These are phyloP conservation scores for Pleodorina starrii DNA, from an alignment of 139 green algal species.

Conservation along the genomic window DNA sequence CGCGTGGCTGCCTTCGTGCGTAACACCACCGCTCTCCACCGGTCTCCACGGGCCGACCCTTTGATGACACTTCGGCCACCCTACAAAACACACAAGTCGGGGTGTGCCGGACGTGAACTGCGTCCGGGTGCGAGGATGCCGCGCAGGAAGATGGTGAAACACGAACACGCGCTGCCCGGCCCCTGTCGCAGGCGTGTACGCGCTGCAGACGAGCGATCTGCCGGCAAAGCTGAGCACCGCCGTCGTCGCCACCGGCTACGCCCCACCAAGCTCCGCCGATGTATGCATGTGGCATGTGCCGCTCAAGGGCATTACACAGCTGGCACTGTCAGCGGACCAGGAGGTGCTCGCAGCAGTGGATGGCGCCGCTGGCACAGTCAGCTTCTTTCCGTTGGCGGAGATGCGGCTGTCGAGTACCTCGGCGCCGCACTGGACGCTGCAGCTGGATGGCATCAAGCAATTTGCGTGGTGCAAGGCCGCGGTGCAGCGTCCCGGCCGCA, in stretches of 20 bases:
- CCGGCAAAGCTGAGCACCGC: background rate
- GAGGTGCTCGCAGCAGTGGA: conserved; percentile 35
- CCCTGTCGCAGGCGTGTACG: conserved; percentile 15
- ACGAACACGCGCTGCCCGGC: too few species aligned
- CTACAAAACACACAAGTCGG: too few species aligned
- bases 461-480: conserved; percentile 42
- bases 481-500: too few species aligned
- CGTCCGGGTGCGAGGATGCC: too few species aligned
- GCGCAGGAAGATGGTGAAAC: too few species aligned
- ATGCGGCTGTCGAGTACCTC: background rate
- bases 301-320: conserved; percentile 13
- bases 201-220: background rate
- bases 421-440: background rate
- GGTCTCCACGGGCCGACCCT: too few species aligned
- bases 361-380: background rate
- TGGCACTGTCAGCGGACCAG: conserved; percentile 48
- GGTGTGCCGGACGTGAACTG: too few species aligned
- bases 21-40: too few species aligned
- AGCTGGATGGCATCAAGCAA: conserved; percentile 28
- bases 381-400: conserved; percentile 32
- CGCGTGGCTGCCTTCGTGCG: background rate
- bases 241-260: background rate
- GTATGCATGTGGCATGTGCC: conserved; percentile 9
- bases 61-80: too few species aligned
- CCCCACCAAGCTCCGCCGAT: background rate